phyloP scores from a whole-genome alignment of 129 eudicot genomes.

The Chrysanthemum makinoi region DNA sequence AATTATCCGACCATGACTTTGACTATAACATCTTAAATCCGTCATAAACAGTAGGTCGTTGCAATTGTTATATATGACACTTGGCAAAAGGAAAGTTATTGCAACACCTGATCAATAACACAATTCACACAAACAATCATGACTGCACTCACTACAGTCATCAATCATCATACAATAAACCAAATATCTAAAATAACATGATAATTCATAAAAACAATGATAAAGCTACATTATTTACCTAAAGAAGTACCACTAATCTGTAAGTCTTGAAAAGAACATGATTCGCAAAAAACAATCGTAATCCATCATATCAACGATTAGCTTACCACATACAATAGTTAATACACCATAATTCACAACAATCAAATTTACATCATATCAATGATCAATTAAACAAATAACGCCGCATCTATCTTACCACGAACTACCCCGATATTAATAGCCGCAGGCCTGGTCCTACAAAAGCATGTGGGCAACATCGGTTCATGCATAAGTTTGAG shows the following conservation, averaged over 20 bases:
- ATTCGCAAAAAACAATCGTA: neutral
- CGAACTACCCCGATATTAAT: constrained; percentile 36
- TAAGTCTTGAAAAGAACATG: too few species aligned
- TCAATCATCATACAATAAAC: neutral
- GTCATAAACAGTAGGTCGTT: too few species aligned
- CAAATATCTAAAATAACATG: neutral
- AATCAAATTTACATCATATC: neutral
- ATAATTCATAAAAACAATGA: neutral
- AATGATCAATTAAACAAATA: constrained; percentile 1
- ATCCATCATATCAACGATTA: neutral
- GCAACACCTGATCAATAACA: neutral
- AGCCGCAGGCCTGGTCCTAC: too few species aligned
- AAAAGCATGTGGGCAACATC: too few species aligned
- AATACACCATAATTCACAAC: neutral
- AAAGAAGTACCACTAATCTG: too few species aligned
- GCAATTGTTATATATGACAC: too few species aligned
- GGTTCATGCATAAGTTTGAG: too few species aligned
- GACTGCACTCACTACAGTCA: too few species aligned
- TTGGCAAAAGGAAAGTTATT: too few species aligned
- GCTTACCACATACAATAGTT: constrained; percentile 10
- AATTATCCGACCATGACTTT: too few species aligned
- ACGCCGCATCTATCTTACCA: constrained; percentile 46
- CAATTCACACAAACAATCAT: neutral
- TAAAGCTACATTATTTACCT: neutral
- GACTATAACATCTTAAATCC: too few species aligned